These are phyloP conservation scores for Pseudogymnoascus sp. DNA, from an alignment of 2,329 filamentous ascomycete species.

Conservation along the genomic window DNA sequence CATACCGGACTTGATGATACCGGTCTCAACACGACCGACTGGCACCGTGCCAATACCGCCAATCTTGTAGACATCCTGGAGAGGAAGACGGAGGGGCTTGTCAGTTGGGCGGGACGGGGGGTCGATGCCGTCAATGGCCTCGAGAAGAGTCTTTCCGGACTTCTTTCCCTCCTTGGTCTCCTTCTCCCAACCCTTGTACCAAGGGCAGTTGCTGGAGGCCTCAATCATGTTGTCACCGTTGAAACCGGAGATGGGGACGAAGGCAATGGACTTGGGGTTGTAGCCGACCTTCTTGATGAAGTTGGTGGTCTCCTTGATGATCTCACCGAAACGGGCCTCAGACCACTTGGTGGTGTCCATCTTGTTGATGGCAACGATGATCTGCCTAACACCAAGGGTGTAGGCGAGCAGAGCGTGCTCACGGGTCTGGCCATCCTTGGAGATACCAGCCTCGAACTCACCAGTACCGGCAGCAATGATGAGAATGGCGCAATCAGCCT, in stretches of 20 bases:
- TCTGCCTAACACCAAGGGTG: constrained; percentile 99
- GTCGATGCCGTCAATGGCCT: constrained; percentile 97
- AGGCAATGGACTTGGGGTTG: constrained; percentile 98
- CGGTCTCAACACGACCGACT: constrained; percentile 99
- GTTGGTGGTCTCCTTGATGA: constrained; percentile 99
- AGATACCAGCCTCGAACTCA: constrained; percentile 99
- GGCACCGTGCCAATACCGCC: constrained; percentile 99
- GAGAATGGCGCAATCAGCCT: constrained; percentile 99
- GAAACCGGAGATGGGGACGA: constrained; percentile 99
- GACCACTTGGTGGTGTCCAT: constrained; percentile 99
- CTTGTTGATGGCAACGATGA: constrained; percentile 99
- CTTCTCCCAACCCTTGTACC: constrained; percentile 99
- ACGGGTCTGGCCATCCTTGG: constrained; percentile 99
- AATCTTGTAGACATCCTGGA: constrained; percentile 99
- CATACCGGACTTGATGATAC: constrained; percentile 83
- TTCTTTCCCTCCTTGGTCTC: constrained; percentile 84
- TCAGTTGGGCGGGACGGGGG: constrained; percentile 86
- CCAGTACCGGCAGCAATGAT: constrained; percentile 99
- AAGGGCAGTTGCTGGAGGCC: constrained; percentile 84
- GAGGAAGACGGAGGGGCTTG: constrained; percentile 99
- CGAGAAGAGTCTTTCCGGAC: constrained; percentile 94
- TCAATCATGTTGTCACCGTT: constrained; percentile 99
- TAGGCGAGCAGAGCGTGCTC: constrained; percentile 99
- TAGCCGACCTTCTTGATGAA: constrained; percentile 99
- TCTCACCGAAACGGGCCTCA: constrained; percentile 93